These are phyloP conservation scores for Sporisorium sorghi DNA, from an alignment of 1,284 basidiomycete genomes.

Conservation along the genomic window DNA sequence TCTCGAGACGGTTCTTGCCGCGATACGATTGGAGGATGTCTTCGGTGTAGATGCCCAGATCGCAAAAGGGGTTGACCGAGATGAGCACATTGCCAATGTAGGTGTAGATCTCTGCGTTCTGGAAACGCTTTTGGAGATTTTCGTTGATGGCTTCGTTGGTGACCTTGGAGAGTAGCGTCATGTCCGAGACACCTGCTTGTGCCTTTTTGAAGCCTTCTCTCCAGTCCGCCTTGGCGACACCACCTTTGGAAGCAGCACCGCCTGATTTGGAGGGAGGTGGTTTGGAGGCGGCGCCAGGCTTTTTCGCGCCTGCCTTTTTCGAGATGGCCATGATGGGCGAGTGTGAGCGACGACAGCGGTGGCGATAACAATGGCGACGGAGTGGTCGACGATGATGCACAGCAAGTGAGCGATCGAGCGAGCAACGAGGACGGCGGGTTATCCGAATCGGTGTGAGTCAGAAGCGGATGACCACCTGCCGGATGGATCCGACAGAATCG, in stretches of 20 bases:
- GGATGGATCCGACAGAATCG: constrained; percentile 22
- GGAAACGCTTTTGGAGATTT: constrained; percentile 94
- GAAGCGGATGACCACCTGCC: constrained; percentile 4
- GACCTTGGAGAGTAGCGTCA: constrained; percentile 96
- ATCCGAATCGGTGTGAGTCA: not conserved
- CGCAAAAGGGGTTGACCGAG: constrained; percentile 97
- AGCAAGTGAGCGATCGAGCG: not conserved
- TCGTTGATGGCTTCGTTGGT: constrained; percentile 98
- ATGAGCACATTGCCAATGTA: constrained; percentile 98
- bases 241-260: constrained; percentile 49
- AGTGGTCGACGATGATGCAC: constrained; percentile 2
- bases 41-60: constrained; percentile 89
- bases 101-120: constrained; percentile 96
- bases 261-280: constrained; percentile 51
- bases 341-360: not conserved
- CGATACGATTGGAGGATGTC: constrained; percentile 86
- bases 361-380: not conserved
- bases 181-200: constrained; percentile 91
- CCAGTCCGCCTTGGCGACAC: constrained; percentile 69
- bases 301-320: constrained; percentile 65
- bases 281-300: constrained; percentile 53
- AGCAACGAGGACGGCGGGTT: not conserved
- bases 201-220: constrained; percentile 69
- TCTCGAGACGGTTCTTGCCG: constrained; percentile 97
- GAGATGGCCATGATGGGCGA: constrained; percentile 66